These are phyloP conservation scores for Cladosporium oxysporum DNA, from an alignment of 2,329 filamentous ascomycete species.

Conservation along the genomic window DNA sequence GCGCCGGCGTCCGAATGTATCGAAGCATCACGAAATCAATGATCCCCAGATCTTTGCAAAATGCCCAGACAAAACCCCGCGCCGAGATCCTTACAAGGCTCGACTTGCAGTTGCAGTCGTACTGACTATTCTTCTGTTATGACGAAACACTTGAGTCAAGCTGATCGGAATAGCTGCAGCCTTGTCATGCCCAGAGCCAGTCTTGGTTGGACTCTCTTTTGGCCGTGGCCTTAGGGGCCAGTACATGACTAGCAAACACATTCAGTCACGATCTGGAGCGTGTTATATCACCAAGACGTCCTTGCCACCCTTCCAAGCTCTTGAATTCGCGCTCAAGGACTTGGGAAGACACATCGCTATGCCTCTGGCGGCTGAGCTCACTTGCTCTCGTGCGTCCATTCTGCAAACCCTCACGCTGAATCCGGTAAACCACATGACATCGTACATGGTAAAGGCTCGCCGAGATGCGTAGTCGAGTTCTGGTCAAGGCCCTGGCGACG, in stretches of 20 bases:
- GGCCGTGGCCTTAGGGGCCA: background rate
- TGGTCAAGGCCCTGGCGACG: background rate
- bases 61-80: conserved; percentile 1
- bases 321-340: background rate
- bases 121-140: background rate
- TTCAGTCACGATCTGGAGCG: background rate
- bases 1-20: background rate
- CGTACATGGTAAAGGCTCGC: background rate
- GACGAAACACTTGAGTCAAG: background rate
- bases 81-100: background rate
- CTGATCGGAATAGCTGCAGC: background rate
- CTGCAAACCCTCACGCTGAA: background rate
- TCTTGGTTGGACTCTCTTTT: background rate
- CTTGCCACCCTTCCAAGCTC: background rate
- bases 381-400: background rate
- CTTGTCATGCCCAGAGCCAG: conserved; percentile 1
- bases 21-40: background rate
- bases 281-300: background rate
- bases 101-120: background rate
- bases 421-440: background rate
- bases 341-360: background rate
- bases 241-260: background rate
- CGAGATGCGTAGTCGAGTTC: background rate
- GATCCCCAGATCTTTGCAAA: conserved; percentile 3
- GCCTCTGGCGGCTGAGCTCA: background rate